Evolutionary conservation across 306 rosid species (phyloP).

Genomic region (Urtica urens): DNA sequence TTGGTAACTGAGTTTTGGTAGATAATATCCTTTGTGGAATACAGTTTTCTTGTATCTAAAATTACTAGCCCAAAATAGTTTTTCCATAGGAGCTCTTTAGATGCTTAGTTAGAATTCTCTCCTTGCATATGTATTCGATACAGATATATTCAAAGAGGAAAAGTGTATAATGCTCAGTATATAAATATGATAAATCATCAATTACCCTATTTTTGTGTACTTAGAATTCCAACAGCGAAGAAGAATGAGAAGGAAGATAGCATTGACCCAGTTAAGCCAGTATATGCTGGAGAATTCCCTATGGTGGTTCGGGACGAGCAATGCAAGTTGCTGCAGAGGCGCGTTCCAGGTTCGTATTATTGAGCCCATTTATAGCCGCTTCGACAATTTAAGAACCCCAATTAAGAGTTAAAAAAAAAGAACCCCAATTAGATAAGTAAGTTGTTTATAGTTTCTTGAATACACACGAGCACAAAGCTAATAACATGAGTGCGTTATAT

Average conservation of each 20-base stretch:
- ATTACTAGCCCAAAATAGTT: too few relatives aligned
- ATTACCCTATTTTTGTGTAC: constrained; percentile 2
- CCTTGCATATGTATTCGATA: not conserved
- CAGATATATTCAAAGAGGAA: too few relatives aligned
- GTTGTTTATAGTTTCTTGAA: too few relatives aligned
- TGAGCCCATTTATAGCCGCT: not conserved
- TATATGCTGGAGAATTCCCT: constrained; percentile 82
- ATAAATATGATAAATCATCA: not conserved
- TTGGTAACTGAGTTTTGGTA: too few relatives aligned
- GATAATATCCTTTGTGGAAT: too few relatives aligned
- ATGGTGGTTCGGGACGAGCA: constrained; percentile 64
- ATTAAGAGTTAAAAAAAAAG: not conserved
- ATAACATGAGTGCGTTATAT: too few relatives aligned
- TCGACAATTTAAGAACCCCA: too few relatives aligned
- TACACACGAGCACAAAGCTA: too few relatives aligned
- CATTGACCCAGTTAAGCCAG: constrained; percentile 49
- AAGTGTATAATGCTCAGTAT: not conserved
- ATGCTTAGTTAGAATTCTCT: not conserved
- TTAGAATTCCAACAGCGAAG: constrained; percentile 53
- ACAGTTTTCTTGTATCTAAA: too few relatives aligned
- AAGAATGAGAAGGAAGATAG: constrained; percentile 44
- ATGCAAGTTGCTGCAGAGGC: constrained; percentile 41
- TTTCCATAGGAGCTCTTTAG: not conserved
- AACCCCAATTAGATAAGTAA: not conserved
- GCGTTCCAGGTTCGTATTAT: constrained; percentile 36